Conservation (phyloP, 768 basidiomycete species). For the Suillus ampliporus region DNA sequence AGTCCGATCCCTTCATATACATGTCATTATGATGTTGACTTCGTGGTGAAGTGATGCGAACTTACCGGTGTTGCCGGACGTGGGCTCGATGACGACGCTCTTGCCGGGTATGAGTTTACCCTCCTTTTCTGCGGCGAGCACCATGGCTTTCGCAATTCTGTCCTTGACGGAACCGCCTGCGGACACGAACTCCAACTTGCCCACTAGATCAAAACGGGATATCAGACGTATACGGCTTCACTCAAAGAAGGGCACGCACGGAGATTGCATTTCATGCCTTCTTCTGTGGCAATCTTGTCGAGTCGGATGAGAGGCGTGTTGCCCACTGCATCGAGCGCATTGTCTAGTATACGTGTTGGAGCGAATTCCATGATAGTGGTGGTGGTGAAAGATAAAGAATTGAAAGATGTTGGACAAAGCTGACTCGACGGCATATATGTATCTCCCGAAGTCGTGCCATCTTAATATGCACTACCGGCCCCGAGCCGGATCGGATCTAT, state of each 20-base stretch:
- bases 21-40: neutral
- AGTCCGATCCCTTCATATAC: conserved; percentile 78
- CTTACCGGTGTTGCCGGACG: conserved; percentile 93
- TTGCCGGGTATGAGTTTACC: conserved; percentile 86
- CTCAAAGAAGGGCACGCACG: conserved; percentile 53
- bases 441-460: no score
- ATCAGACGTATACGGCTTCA: neutral
- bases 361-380: conserved; percentile 32
- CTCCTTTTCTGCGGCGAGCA: conserved; percentile 89
- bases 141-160: conserved; percentile 95
- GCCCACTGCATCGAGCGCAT: conserved; percentile 85
- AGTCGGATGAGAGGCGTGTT: conserved; percentile 90
- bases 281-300: conserved; percentile 72
- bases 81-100: conserved; percentile 94
- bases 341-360: conserved; percentile 64
- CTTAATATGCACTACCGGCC: conserved; percentile 11
- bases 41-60: neutral
- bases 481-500: conserved; percentile 21
- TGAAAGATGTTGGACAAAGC: neutral
- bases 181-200: conserved; percentile 88
- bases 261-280: conserved; percentile 88
- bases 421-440: neutral
- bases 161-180: conserved; percentile 96
- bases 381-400: conserved; percentile 5
- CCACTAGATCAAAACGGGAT: conserved; percentile 57